phyloP scores from a whole-genome alignment of 148 eudicot genomes.

The Chenopodium formosanum region DNA sequence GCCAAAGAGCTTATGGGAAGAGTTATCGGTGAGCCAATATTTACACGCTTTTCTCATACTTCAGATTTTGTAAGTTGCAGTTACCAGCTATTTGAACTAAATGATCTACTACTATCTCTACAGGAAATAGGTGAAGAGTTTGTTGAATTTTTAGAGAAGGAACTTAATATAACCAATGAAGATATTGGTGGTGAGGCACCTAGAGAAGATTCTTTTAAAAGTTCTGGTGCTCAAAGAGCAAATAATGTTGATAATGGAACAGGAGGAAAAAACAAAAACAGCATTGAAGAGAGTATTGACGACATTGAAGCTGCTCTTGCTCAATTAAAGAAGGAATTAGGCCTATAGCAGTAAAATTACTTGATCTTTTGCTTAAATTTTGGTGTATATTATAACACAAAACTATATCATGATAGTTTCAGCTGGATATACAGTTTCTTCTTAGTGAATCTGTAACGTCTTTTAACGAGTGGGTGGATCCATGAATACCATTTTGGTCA shows the following conservation, averaged over 20 bases:
- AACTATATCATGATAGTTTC: not conserved
- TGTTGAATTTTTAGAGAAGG: constrained; percentile 96
- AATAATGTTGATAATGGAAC: constrained; percentile 29
- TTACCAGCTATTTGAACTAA: not conserved
- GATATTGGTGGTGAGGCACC: constrained; percentile 26
- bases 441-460: not conserved
- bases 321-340: constrained; percentile 78
- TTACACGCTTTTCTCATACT: not conserved
- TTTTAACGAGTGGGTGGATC: not conserved
- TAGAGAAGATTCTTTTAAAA: constrained; percentile 21
- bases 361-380: not conserved
- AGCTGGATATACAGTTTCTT: not conserved
- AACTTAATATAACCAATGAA: constrained; percentile 66
- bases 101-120: not conserved
- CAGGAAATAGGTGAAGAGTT: constrained; percentile 99
- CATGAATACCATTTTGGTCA: not conserved
- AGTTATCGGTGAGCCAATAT: constrained; percentile 59
- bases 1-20: constrained; percentile 99
- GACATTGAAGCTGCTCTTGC: constrained; percentile 94
- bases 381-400: not conserved
- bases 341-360: constrained; percentile 37
- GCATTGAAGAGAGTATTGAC: constrained; percentile 62
- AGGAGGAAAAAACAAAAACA: constrained; percentile 35
- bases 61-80: not conserved
- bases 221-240: constrained; percentile 29